phyloP scores from a whole-genome alignment of 2,329 filamentous ascomycete genomes.

The Exophiala phaeomuriformis region DNA sequence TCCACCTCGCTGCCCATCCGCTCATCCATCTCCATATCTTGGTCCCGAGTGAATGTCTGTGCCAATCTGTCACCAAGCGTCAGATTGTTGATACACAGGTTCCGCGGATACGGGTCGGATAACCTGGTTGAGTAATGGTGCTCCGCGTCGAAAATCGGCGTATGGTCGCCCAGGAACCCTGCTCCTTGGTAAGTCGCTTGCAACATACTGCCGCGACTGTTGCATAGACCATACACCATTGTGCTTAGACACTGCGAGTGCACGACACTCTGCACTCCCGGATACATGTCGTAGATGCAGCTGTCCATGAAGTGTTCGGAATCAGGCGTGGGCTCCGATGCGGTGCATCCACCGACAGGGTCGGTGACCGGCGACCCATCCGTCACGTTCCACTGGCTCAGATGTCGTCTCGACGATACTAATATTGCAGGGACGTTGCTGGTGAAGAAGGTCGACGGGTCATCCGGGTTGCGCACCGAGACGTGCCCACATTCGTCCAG shows the following conservation, averaged over 20 bases:
- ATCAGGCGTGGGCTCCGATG: background rate
- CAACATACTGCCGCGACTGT: conserved; percentile 29
- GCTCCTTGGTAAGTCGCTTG: conserved; percentile 39
- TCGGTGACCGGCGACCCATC: conserved; percentile 7
- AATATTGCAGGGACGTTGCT: conserved; percentile 15
- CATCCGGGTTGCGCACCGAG: conserved; percentile 45
- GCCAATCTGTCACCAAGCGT: conserved; percentile 34
- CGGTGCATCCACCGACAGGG: no score
- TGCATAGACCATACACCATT: conserved; percentile 36
- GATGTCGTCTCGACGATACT: conserved; percentile 11
- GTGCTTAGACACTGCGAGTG: conserved; percentile 41
- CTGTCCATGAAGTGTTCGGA: conserved; percentile 43
- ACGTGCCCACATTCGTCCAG: conserved; percentile 51
- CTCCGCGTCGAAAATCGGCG: conserved; percentile 32
- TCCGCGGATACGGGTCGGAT: conserved; percentile 27
- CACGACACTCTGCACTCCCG: conserved; percentile 36
- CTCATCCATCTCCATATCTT: background rate
- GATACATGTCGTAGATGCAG: conserved; percentile 39
- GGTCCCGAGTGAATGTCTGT: conserved; percentile 25
- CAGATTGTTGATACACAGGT: conserved; percentile 36
- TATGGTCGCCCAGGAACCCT: conserved; percentile 37
- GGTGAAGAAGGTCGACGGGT: conserved; percentile 28
- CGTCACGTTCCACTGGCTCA: conserved; percentile 10
- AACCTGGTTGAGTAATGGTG: conserved; percentile 21
- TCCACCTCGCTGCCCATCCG: background rate